phyloP scores from a whole-genome alignment of 176 grass and related monocot species.

The Calamus simplicifolius region DNA sequence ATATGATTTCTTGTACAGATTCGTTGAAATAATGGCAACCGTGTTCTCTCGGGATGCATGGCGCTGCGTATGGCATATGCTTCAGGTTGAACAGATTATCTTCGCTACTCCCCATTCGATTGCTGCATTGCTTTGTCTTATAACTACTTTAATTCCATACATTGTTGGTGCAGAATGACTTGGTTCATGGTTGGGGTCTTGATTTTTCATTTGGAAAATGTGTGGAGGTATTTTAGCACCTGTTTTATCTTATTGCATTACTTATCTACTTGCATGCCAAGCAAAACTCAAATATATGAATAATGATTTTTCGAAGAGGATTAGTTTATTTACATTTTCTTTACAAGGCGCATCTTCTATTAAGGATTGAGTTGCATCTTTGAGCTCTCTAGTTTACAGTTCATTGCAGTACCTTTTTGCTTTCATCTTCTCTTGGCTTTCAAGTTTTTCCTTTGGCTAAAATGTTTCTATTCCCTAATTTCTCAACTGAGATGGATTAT shows the following conservation, averaged over 20 bases:
- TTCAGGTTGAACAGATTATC: slow-evolving; percentile 46
- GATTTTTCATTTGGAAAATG: slow-evolving; percentile 97
- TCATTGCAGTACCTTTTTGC: too few species aligned
- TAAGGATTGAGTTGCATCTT: too few species aligned
- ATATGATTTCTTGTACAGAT: slow-evolving; percentile 30
- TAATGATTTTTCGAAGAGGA: too few species aligned
- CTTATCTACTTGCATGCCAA: background rate
- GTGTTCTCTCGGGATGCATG: slow-evolving; percentile 97
- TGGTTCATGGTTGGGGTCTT: slow-evolving; percentile 98
- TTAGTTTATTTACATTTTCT: background rate
- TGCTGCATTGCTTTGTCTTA: too few species aligned
- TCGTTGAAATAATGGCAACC: slow-evolving; percentile 99
- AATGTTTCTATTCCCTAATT: background rate
- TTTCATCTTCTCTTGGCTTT: too few species aligned
- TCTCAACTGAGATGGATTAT: slow-evolving; percentile 63
- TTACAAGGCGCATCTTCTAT: background rate
- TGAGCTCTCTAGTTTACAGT: slow-evolving; percentile 1
- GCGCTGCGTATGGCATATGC: slow-evolving; percentile 99
- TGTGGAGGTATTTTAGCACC: slow-evolving; percentile 57
- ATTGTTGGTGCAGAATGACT: slow-evolving; percentile 69
- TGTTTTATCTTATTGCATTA: background rate
- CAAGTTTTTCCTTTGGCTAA: too few species aligned
- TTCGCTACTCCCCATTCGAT: too few species aligned
- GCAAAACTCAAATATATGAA: too few species aligned
- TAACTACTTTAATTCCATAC: too few species aligned